Evolutionary conservation across 208 protist genomes (phyloP).

Genomic region (Trypanosoma conorhini): DNA sequence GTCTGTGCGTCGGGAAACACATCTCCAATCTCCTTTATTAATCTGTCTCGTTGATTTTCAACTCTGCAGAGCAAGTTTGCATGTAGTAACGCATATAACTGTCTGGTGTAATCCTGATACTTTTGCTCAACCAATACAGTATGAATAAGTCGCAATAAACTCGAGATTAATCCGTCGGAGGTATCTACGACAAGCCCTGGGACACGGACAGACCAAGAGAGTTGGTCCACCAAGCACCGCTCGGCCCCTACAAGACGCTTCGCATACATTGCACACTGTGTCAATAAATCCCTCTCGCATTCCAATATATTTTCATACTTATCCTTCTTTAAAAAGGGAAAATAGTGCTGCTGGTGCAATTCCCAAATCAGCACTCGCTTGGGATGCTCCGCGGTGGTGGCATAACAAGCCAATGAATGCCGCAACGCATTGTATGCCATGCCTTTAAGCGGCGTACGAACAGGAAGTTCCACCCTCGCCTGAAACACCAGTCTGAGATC

Average conservation of each 20-base stretch:
- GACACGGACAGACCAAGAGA: slow-evolving; percentile 56
- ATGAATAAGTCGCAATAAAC: slow-evolving; percentile 47
- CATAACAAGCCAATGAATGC: slow-evolving; percentile 58
- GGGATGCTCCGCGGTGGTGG: slow-evolving; percentile 31
- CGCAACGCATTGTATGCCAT: slow-evolving; percentile 47
- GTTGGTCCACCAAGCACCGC: slow-evolving; percentile 65
- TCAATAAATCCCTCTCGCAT: slow-evolving; percentile 63
- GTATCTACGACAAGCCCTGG: slow-evolving; percentile 65
- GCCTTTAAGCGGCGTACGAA: slow-evolving; percentile 40
- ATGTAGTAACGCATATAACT: slow-evolving; percentile 55
- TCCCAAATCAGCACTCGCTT: slow-evolving; percentile 71
- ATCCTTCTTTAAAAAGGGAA: slow-evolving; percentile 27
- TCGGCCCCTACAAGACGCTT: slow-evolving; percentile 48
- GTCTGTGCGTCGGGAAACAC: slow-evolving; percentile 28
- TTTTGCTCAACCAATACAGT: slow-evolving; percentile 23
- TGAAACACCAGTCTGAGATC: slow-evolving; percentile 42
- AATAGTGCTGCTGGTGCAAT: slow-evolving; percentile 43
- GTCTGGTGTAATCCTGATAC: slow-evolving; percentile 20
- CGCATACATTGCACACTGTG: slow-evolving; percentile 55
- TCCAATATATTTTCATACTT: slow-evolving; percentile 49
- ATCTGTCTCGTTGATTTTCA: slow-evolving; percentile 20
- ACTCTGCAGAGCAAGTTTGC: slow-evolving; percentile 64
- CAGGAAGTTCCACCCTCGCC: slow-evolving; percentile 48
- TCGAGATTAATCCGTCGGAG: slow-evolving; percentile 39
- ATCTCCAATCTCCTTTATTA: slow-evolving; percentile 34